These are phyloP conservation scores for Mucor sp. DNA, from an alignment of 371 early-diverging fungal genomes.

Conservation along the genomic window DNA sequence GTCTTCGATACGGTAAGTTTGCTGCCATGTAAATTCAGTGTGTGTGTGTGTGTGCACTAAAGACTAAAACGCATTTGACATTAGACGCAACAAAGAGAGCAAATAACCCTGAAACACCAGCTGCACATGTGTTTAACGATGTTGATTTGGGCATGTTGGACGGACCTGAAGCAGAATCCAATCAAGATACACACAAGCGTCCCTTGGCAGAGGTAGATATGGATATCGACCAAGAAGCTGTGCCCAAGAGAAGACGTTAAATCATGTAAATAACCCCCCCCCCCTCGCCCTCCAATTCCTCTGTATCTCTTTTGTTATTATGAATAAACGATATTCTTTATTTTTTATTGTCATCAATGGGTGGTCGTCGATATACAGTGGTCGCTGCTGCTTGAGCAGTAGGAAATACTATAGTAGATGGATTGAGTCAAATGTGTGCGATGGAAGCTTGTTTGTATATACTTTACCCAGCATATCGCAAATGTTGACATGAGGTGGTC, in stretches of 20 bases:
- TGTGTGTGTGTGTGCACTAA: no score
- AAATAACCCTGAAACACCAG: slow-evolving; percentile 29
- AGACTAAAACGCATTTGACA: not conserved
- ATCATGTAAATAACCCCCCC: slow-evolving; percentile 5
- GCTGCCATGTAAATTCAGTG: not conserved
- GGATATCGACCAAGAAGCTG: slow-evolving; percentile 23
- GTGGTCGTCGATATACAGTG: slow-evolving; percentile 17
- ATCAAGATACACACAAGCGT: slow-evolving; percentile 6
- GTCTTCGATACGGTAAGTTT: slow-evolving; percentile 43
- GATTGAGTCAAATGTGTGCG: not conserved
- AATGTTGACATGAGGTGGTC: slow-evolving; percentile 84
- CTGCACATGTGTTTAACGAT: slow-evolving; percentile 25
- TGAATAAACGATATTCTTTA: not conserved
- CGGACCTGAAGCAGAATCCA: slow-evolving; percentile 6
- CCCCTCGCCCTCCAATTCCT: not conserved
- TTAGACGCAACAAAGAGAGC: slow-evolving; percentile 25
- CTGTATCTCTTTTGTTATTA: not conserved
- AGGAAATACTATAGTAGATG: slow-evolving; percentile 55
- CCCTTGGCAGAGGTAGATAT: slow-evolving; percentile 13
- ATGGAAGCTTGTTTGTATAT: not conserved
- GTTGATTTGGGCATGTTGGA: slow-evolving; percentile 10
- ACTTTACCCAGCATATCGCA: slow-evolving; percentile 65
- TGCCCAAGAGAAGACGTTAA: slow-evolving; percentile 19
- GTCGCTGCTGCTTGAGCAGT: slow-evolving; percentile 69
- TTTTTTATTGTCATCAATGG: slow-evolving; percentile 6